Base-by-base conservation (phyloP, 176 grass and related monocot species). In the Musa schizocarpa region DNA sequence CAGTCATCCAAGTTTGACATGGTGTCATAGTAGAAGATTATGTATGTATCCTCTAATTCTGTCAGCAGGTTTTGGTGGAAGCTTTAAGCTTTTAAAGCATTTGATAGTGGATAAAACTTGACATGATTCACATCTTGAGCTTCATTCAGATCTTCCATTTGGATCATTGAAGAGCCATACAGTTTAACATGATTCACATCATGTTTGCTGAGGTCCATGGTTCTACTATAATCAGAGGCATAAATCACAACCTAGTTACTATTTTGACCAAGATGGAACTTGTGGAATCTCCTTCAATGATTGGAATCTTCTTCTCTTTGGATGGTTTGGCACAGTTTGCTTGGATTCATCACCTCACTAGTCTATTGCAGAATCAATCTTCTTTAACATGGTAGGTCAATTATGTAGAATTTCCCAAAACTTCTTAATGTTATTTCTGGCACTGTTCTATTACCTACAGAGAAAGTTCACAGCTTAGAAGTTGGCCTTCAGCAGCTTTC, bases 401-500 rank as follows among this genome's bases (percentile, higher is more conserved):
- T 34, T 0, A 5, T 34, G 34, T 34, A 3, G 2, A 59, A 59
- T 59, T 17, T 17, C 57, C 8, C 57, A 59, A 59, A 13, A 59
- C 5, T 59, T 21, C 8, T 6, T 9, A 43, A 61, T 61, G 57
- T n/a, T 19, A 21, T 61, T 61, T 61, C 17, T 61, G 57, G 57
- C 57, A 61, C 14, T 21, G 17, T 21, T 19, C n/a, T 61, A n/a
- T 61, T 61, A 19, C 57, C 26, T 25, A 65, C 21, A 12, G 22
- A 65, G 26, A 19, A 19, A 19, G 24, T 65, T 65, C 26, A 12
- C 63, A 65, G 23, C 19, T 50, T 7, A 55, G 34, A 59, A 62
- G 8, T 76, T 76, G 72, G 63, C 62, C 20, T 7, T 59, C 49
- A 50, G 80, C 78, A 72, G 81, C 65, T 78, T 72, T 83, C 81